Evolutionary conservation across 2,329 filamentous ascomycete genomes (phyloP).

Genomic region (Alternaria consortialis): DNA sequence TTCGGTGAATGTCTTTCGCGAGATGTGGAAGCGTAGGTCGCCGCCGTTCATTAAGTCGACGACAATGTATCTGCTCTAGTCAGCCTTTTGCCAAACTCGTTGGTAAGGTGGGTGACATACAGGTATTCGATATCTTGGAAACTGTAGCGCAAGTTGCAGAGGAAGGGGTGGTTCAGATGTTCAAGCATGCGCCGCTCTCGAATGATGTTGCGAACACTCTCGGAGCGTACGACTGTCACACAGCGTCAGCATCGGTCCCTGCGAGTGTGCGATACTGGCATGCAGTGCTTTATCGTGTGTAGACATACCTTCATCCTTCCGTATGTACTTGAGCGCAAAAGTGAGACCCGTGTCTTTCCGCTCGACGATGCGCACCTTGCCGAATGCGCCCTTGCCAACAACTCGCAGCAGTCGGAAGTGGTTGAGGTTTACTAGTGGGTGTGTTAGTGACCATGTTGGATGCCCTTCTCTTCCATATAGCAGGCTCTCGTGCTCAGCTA

Average conservation of each 20-base stretch:
- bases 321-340: constrained; percentile 97
- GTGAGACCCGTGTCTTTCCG: constrained; percentile 92
- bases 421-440: constrained; percentile 83
- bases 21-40: constrained; percentile 96
- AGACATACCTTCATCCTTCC: constrained; percentile 91
- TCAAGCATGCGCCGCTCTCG: constrained; percentile 97
- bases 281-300: background rate
- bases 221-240: constrained; percentile 85
- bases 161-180: constrained; percentile 95
- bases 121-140: constrained; percentile 99
- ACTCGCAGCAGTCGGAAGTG: constrained; percentile 95
- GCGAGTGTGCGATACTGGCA: constrained; percentile 9
- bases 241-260: constrained; percentile 36
- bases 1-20: constrained; percentile 96
- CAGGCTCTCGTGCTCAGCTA: background rate
- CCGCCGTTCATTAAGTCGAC: constrained; percentile 98
- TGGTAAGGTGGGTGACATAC: constrained; percentile 62
- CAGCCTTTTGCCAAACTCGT: constrained; percentile 13
- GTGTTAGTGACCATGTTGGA: constrained; percentile 18
- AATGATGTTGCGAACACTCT: constrained; percentile 98
- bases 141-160: constrained; percentile 98
- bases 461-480: background rate
- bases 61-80: constrained; percentile 75
- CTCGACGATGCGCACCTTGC: constrained; percentile 98
- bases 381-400: constrained; percentile 96